Percentiles rank a stretch among this genome's conserved stretches.
phyloP scores from a whole-genome alignment of 257 asterid genomes.

The Gentiana macrophylla region DNA sequence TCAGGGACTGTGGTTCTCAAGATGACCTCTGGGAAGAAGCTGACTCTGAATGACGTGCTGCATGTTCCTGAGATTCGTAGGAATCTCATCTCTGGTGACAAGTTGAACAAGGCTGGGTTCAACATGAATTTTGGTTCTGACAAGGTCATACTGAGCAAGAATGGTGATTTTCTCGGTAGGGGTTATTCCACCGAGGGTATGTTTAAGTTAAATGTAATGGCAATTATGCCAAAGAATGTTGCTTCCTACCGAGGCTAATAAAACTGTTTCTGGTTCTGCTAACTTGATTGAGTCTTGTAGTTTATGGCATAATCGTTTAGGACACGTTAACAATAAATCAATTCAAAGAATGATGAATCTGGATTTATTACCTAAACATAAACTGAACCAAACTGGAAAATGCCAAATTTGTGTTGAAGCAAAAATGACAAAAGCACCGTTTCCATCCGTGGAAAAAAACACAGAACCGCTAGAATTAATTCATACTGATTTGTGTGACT shows the following conservation, averaged over 20 bases:
- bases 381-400: background rate
- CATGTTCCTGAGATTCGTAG: no score
- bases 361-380: background rate
- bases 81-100: no score
- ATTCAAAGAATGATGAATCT: background rate
- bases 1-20: background rate
- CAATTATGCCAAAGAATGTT: background rate
- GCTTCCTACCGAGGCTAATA: background rate
- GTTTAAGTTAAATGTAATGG: background rate
- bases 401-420: background rate
- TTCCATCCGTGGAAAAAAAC: background rate
- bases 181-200: background rate
- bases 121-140: background rate
- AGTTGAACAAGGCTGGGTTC: no score
- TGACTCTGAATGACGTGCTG: background rate
- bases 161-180: background rate
- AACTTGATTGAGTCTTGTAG: background rate
- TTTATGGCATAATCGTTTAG: background rate
- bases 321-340: background rate
- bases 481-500: background rate
- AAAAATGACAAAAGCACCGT: background rate
- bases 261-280: background rate
- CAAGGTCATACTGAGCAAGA: background rate
- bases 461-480: background rate
- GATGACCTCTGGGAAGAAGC: background rate